Percentiles rank a stretch among this genome's conserved stretches.
phyloP scores from a whole-genome alignment of 495 filamentous ascomycete genomes.

The Aspergillus taichungensis region DNA sequence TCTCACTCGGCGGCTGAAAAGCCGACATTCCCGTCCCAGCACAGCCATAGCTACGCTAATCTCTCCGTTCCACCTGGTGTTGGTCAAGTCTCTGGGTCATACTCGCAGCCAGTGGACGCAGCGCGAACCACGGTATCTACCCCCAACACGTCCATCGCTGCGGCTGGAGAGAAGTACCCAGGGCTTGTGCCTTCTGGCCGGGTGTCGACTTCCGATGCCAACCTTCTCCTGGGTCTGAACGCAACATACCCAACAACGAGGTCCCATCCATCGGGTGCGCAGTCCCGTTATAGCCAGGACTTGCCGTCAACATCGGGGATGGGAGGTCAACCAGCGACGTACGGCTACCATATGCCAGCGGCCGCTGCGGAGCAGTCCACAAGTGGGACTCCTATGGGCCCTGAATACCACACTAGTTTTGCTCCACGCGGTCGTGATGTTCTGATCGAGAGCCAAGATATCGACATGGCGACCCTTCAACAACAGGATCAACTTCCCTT shows the following conservation, averaged over 20 bases:
- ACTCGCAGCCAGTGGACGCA: slow-evolving; percentile 13
- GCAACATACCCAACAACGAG: slow-evolving; percentile 18
- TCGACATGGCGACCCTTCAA: slow-evolving; percentile 48
- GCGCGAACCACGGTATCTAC: slow-evolving; percentile 10
- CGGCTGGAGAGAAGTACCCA: slow-evolving; percentile 15
- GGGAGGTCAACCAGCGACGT: slow-evolving; percentile 13
- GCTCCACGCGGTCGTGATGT: slow-evolving; percentile 42
- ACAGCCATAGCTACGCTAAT: slow-evolving; percentile 25
- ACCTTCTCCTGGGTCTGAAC: slow-evolving; percentile 22
- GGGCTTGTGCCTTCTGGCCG: slow-evolving; percentile 10
- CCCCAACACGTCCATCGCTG: slow-evolving; percentile 9
- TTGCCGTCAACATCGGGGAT: slow-evolving; percentile 23
- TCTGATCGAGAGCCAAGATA: slow-evolving; percentile 63
- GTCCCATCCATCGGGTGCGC: slow-evolving; percentile 22
- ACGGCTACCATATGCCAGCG: slow-evolving; percentile 20
- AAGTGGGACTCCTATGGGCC: slow-evolving; percentile 30
- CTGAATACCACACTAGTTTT: slow-evolving; percentile 27
- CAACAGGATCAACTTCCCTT: slow-evolving; percentile 36
- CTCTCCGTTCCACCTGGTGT: slow-evolving; percentile 16
- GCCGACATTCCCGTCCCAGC: slow-evolving; percentile 23
- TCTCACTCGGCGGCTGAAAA: slow-evolving; percentile 11
- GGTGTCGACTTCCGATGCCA: slow-evolving; percentile 18
- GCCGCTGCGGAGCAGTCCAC: slow-evolving; percentile 27
- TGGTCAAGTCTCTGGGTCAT: slow-evolving; percentile 14
- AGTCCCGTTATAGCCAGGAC: slow-evolving; percentile 42